Evolutionary conservation across 2,329 filamentous ascomycete species (phyloP).

Genomic region (Massarina eburnea): DNA sequence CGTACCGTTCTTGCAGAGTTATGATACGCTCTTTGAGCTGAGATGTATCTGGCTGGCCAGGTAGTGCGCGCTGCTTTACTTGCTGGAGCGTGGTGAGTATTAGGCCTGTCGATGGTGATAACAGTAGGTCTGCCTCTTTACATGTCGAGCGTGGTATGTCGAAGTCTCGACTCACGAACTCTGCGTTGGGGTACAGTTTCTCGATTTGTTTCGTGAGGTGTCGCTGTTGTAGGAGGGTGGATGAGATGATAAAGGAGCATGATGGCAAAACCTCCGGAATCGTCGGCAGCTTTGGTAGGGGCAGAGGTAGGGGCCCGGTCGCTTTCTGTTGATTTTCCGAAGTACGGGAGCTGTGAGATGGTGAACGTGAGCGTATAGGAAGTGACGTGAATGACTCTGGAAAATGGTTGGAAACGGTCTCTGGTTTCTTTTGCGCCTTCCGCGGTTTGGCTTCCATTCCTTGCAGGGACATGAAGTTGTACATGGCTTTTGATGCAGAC

Average conservation of each 20-base stretch:
- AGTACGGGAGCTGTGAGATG: neutral
- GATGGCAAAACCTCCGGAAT: slow-evolving; percentile 21
- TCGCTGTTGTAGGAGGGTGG: slow-evolving; percentile 49
- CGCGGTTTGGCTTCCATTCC: slow-evolving; percentile 26
- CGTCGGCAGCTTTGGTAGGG: slow-evolving; percentile 26
- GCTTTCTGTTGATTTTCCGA: neutral
- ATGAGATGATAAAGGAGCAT: slow-evolving; percentile 56
- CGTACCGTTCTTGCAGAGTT: slow-evolving; percentile 61
- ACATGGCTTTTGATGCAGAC: slow-evolving; percentile 47
- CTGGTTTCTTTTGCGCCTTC: neutral
- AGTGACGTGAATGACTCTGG: neutral
- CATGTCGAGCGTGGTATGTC: slow-evolving; percentile 24
- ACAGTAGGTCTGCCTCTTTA: slow-evolving; percentile 70
- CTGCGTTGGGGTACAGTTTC: slow-evolving; percentile 50
- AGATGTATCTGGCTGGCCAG: slow-evolving; percentile 52
- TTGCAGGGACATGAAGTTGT: slow-evolving; percentile 55
- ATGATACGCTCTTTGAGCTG: slow-evolving; percentile 58
- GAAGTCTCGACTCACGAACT: slow-evolving; percentile 65
- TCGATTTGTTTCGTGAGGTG: slow-evolving; percentile 55
- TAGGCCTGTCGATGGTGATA: slow-evolving; percentile 70
- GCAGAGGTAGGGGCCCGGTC: neutral
- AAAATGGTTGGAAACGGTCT: neutral
- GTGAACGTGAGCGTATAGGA: neutral
- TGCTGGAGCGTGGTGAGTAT: slow-evolving; percentile 71
- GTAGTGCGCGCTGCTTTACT: slow-evolving; percentile 70